Conservation (phyloP, 805 yeast species). For the Priceomyces carsonii region DNA sequence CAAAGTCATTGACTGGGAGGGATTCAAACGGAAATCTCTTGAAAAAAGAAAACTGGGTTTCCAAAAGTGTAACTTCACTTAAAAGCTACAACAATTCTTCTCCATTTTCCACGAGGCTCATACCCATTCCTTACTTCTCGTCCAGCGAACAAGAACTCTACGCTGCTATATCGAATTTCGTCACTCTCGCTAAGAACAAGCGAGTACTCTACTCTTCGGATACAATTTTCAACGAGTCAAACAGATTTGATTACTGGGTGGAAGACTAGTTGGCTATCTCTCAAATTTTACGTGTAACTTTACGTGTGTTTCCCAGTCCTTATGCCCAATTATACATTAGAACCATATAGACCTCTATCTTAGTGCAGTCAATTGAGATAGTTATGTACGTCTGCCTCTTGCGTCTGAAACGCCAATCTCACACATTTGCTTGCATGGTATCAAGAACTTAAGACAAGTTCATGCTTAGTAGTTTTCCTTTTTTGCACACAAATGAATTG, state of each 20-base stretch:
- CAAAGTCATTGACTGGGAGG: slow-evolving; percentile 34
- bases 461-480: not conserved
- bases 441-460: not conserved
- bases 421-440: too few species aligned
- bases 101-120: slow-evolving; percentile 17
- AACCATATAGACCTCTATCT: too few species aligned
- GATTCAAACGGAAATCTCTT: slow-evolving; percentile 25
- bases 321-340: too few species aligned
- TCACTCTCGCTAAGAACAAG: slow-evolving; percentile 1
- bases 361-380: too few species aligned
- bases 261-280: too few species aligned
- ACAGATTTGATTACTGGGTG: slow-evolving; percentile 15
- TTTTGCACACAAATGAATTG: not conserved
- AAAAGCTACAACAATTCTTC: slow-evolving; percentile 14
- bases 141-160: not conserved
- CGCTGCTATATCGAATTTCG: slow-evolving; percentile 4
- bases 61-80: slow-evolving; percentile 18
- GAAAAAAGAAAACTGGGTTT: slow-evolving; percentile 16
- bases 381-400: too few species aligned
- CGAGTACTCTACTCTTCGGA: slow-evolving; percentile 6
- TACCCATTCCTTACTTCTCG: slow-evolving; percentile 8
- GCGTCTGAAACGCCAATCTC: too few species aligned
- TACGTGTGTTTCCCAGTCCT: too few species aligned
- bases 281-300: too few species aligned
- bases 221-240: slow-evolving; percentile 10